These are phyloP conservation scores for Trematosphaeria pertusa DNA, from an alignment of 2,329 filamentous ascomycete genomes.

Conservation along the genomic window DNA sequence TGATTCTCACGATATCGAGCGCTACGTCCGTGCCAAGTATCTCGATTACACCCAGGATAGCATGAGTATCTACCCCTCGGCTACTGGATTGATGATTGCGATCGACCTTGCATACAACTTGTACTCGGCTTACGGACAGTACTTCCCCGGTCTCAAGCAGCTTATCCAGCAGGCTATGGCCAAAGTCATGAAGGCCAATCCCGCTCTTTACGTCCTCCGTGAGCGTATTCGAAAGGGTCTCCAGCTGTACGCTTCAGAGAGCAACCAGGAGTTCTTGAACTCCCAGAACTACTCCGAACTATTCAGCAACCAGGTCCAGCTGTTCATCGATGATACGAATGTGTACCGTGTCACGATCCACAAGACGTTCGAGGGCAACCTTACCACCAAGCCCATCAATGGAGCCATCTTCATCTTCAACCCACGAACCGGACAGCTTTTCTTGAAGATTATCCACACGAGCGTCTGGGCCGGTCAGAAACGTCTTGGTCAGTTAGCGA, in stretches of 20 bases:
- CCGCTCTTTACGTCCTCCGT: slow-evolving; percentile 91
- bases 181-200: slow-evolving; percentile 99
- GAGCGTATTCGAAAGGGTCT: slow-evolving; percentile 99
- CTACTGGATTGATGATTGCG: slow-evolving; percentile 95
- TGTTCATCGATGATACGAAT: slow-evolving; percentile 99
- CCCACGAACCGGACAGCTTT: slow-evolving; percentile 94
- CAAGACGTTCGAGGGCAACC: slow-evolving; percentile 98
- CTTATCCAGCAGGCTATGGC: slow-evolving; percentile 98
- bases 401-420: slow-evolving; percentile 99
- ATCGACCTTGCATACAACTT: slow-evolving; percentile 98
- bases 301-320: slow-evolving; percentile 98
- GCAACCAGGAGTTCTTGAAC: slow-evolving; percentile 98
- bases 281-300: slow-evolving; percentile 99
- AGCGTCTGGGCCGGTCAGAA: slow-evolving; percentile 99
- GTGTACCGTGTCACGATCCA: slow-evolving; percentile 99
- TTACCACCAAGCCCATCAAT: slow-evolving; percentile 99
- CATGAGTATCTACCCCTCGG: slow-evolving; percentile 97
- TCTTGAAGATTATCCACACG: slow-evolving; percentile 99
- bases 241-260: slow-evolving; percentile 96
- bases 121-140: slow-evolving; percentile 97
- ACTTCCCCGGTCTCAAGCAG: slow-evolving; percentile 96
- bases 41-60: slow-evolving; percentile 98
- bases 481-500: slow-evolving; percentile 95
- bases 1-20: slow-evolving; percentile 97
- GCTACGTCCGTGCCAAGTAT: slow-evolving; percentile 97